Conservation (phyloP, 305 asterid genomes). For the Fraxinus floribunda region DNA sequence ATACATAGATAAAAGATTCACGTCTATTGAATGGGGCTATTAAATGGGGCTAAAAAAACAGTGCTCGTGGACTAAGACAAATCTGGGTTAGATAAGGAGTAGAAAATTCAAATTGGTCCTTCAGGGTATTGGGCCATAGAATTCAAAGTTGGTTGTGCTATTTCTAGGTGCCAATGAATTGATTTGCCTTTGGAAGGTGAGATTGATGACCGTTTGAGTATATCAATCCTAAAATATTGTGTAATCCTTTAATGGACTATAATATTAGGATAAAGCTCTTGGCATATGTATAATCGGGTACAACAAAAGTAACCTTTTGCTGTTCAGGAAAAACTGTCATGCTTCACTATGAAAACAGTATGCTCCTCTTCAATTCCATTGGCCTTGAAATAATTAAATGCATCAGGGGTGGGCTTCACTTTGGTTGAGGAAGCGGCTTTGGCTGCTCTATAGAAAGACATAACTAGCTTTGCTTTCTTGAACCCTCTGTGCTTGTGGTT, state of each 20-base stretch:
- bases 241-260: background rate
- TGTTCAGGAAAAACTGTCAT: conserved; percentile 43
- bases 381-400: background rate
- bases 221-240: too few species aligned
- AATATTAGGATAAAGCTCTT: background rate
- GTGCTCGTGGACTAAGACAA: background rate
- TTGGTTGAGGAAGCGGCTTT: conserved; percentile 12
- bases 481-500: conserved; percentile 41
- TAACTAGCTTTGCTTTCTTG: conserved; percentile 45
- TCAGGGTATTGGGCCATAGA: background rate
- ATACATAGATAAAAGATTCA: background rate
- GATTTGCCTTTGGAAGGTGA: background rate
- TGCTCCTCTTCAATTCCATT: conserved; percentile 3
- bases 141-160: background rate
- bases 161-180: background rate
- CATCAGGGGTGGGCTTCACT: background rate
- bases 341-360: conserved; percentile 42
- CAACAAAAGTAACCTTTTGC: conserved; percentile 38
- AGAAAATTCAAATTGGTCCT: background rate
- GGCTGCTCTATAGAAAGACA: conserved; percentile 45
- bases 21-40: too few species aligned
- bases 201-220: background rate
- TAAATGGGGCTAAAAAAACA: background rate
- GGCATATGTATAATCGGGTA: conserved; percentile 28
- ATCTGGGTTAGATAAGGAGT: background rate